Conservation (phyloP, 202 grass and related monocot species). For the Panicum hallii region DNA sequence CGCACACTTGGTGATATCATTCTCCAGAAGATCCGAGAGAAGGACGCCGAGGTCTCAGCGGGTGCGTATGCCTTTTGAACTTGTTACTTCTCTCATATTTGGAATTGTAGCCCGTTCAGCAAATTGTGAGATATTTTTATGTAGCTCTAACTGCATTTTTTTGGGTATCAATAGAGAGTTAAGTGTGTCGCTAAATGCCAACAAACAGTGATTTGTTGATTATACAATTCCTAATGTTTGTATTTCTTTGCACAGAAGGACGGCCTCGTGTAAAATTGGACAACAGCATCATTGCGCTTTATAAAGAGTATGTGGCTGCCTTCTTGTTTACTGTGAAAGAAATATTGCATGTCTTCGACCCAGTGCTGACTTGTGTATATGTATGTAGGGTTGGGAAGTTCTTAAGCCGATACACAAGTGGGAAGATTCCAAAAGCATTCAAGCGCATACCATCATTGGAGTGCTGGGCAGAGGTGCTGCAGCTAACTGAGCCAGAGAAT, state of each 20-base stretch:
- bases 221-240: slow-evolving; percentile 3
- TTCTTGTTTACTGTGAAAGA: not conserved
- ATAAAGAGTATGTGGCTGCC: slow-evolving; percentile 62
- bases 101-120: not conserved
- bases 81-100: not conserved
- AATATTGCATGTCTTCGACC: not conserved
- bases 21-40: slow-evolving; percentile 84
- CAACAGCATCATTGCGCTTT: slow-evolving; percentile 59
- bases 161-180: not conserved
- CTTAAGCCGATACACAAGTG: slow-evolving; percentile 80
- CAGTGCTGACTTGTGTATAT: slow-evolving; percentile 4
- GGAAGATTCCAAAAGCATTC: slow-evolving; percentile 84
- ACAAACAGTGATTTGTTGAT: not conserved
- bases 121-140: not conserved
- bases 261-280: slow-evolving; percentile 65
- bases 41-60: slow-evolving; percentile 57
- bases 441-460: slow-evolving; percentile 78
- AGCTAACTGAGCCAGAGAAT: slow-evolving; percentile 83
- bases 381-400: slow-evolving; percentile 84
- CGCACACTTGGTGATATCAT: slow-evolving; percentile 79
- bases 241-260: slow-evolving; percentile 56
- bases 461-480: slow-evolving; percentile 78
- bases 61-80: slow-evolving; percentile 41
- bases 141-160: not conserved
- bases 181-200: not conserved